Conservation (phyloP, 2,329 filamentous ascomycete genomes). For the Zymoseptoria passerinii region DNA sequence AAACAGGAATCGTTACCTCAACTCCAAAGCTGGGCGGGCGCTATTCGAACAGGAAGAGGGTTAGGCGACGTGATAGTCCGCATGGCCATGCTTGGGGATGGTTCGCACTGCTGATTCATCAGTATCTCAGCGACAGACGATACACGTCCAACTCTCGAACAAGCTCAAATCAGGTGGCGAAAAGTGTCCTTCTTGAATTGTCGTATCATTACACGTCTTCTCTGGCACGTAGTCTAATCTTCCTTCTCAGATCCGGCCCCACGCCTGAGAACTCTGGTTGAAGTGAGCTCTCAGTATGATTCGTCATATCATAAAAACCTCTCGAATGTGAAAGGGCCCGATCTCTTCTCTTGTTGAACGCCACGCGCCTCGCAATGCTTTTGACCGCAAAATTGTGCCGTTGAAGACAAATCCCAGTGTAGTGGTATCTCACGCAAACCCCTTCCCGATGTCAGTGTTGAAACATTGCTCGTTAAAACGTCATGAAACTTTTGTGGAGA, state of each 20-base stretch:
- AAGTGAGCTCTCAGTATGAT: constrained; percentile 10
- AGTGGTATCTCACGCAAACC: constrained; percentile 13
- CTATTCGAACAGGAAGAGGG: background rate
- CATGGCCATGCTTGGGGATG: too few species aligned
- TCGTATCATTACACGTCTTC: constrained; percentile 7
- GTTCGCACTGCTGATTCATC: background rate
- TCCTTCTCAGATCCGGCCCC: constrained; percentile 5
- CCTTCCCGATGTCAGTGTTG: constrained; percentile 15
- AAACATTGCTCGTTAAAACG: constrained; percentile 18
- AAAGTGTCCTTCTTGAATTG: background rate
- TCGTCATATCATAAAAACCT: constrained; percentile 1
- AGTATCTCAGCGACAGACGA: background rate
- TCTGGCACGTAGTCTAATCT: constrained; percentile 11
- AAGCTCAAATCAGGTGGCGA: background rate
- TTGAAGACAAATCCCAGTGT: constrained; percentile 16
- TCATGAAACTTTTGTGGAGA: constrained; percentile 9
- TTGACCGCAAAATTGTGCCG: constrained; percentile 12
- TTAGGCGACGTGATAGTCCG: too few species aligned
- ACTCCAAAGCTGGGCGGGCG: constrained; percentile 2
- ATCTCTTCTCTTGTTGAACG: constrained; percentile 18
- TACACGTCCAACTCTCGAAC: background rate
- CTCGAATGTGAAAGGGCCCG: background rate
- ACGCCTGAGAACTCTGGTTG: constrained; percentile 13
- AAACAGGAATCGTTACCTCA: constrained; percentile 3
- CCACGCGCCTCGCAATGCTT: constrained; percentile 22